phyloP scores from a whole-genome alignment of 768 basidiomycete species.

The Boletales sp. region DNA sequence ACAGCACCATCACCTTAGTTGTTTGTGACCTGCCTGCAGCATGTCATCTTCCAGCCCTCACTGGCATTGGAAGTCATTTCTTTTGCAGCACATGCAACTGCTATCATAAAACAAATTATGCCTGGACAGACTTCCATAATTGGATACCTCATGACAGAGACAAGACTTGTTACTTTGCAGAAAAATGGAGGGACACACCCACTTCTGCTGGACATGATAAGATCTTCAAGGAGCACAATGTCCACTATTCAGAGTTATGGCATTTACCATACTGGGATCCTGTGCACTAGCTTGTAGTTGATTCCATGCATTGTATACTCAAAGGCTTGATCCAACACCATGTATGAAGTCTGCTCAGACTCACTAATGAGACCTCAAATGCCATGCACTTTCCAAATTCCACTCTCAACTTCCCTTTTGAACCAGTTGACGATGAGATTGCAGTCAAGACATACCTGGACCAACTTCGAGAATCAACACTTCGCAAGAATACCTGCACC shows the following conservation, averaged over 20 bases:
- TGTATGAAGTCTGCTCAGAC: too few relatives aligned
- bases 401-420: too few relatives aligned
- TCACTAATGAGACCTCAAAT: background rate
- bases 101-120: constrained; percentile 10
- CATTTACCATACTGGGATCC: constrained; percentile 28
- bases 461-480: too few relatives aligned
- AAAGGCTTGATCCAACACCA: constrained; percentile 10
- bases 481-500: constrained; percentile 1
- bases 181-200: constrained; percentile 13
- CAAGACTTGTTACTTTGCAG: constrained; percentile 2
- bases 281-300: constrained; percentile 11
- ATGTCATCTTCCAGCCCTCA: constrained; percentile 20
- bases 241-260: constrained; percentile 19
- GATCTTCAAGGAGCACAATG: constrained; percentile 14
- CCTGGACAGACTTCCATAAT: constrained; percentile 2
- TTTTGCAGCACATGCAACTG: constrained; percentile 32
- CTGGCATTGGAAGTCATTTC: constrained; percentile 16
- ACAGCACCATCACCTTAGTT: constrained; percentile 24
- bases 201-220: background rate
- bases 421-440: too few relatives aligned
- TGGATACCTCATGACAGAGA: constrained; percentile 15
- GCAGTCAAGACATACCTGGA: too few relatives aligned
- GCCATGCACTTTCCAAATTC: too few relatives aligned
- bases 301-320: constrained; percentile 28
- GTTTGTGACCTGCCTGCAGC: constrained; percentile 38